A percentile compares a stretch with the other conserved stretches of the same genome.
phyloP scores from a whole-genome alignment of 768 basidiomycete species.

The Podaxis sp. region DNA sequence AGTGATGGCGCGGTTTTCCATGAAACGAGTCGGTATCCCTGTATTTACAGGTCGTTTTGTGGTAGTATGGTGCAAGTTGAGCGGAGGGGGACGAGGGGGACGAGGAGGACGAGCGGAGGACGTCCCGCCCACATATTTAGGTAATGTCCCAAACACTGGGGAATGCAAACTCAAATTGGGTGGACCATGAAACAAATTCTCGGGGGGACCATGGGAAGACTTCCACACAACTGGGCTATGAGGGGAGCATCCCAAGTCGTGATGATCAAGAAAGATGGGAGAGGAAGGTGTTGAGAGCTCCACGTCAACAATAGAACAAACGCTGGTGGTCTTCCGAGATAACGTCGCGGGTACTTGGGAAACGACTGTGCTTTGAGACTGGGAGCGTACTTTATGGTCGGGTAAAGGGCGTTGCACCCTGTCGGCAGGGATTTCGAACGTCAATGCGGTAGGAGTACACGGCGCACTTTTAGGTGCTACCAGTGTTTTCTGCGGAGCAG shows the following conservation, averaged over 20 bases:
- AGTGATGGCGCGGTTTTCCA: conserved; percentile 2
- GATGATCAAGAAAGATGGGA: background rate
- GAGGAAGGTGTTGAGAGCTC: background rate
- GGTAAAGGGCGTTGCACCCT: background rate
- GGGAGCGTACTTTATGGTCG: background rate
- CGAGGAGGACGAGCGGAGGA: conserved; percentile 13
- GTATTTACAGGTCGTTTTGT: conserved; percentile 5
- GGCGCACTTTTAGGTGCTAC: conserved; percentile 2
- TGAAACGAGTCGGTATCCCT: conserved; percentile 1
- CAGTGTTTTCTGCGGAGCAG: background rate
- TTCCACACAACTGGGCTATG: background rate
- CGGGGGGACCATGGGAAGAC: conserved; percentile 18
- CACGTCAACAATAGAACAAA: conserved; percentile 1
- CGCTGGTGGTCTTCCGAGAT: conserved; percentile 1
- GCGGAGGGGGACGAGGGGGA: conserved; percentile 17
- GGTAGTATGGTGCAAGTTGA: background rate
- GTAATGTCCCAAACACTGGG: conserved; percentile 13
- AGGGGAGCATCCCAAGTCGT: background rate
- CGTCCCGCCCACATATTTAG: conserved; percentile 15
- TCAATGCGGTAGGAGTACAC: background rate
- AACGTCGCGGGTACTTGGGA: background rate
- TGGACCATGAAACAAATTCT: conserved; percentile 20
- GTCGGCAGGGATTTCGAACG: background rate
- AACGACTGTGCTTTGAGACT: background rate
- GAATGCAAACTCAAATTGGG: conserved; percentile 14